Evolutionary conservation across 371 early-diverging fungal species (phyloP).

Genomic region (Syncephalis fuscata): DNA sequence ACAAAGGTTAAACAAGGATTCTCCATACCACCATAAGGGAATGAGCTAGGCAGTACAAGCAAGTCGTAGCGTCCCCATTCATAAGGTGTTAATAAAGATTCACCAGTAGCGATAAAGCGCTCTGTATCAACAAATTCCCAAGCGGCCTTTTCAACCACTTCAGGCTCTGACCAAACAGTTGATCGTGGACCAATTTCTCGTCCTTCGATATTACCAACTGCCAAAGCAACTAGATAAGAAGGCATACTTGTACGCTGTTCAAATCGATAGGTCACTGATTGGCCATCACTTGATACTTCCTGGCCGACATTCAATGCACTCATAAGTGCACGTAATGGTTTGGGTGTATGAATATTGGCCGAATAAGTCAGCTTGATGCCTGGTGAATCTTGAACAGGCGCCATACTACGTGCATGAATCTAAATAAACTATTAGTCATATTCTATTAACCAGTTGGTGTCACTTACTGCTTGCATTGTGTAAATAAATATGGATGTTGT

Average conservation of each 20-base stretch:
- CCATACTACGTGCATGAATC: constrained; percentile 85
- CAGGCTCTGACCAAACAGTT: constrained; percentile 93
- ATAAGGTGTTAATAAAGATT: constrained; percentile 75
- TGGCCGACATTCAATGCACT: constrained; percentile 35
- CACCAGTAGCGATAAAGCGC: constrained; percentile 67
- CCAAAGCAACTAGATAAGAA: constrained; percentile 88
- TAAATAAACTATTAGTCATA: too few species aligned
- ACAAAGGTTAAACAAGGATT: constrained; percentile 90
- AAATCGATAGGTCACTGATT: constrained; percentile 35
- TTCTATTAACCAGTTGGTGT: too few species aligned
- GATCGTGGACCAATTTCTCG: constrained; percentile 76
- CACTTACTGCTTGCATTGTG: constrained; percentile 74
- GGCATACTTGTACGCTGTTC: constrained; percentile 60
- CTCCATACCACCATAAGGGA: constrained; percentile 97
- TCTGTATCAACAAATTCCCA: constrained; percentile 94
- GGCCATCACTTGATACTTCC: constrained; percentile 20
- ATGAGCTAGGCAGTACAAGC: constrained; percentile 55
- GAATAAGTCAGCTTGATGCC: constrained; percentile 76
- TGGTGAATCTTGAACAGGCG: constrained; percentile 92
- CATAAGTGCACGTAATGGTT: constrained; percentile 51
- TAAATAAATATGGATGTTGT: constrained; percentile 84
- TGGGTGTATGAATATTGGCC: constrained; percentile 53
- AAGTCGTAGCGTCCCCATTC: constrained; percentile 95
- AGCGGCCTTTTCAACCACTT: constrained; percentile 72
- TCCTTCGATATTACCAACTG: constrained; percentile 70